phyloP scores from a whole-genome alignment of 2,329 filamentous ascomycete genomes.

The Fusarium mangiferae region DNA sequence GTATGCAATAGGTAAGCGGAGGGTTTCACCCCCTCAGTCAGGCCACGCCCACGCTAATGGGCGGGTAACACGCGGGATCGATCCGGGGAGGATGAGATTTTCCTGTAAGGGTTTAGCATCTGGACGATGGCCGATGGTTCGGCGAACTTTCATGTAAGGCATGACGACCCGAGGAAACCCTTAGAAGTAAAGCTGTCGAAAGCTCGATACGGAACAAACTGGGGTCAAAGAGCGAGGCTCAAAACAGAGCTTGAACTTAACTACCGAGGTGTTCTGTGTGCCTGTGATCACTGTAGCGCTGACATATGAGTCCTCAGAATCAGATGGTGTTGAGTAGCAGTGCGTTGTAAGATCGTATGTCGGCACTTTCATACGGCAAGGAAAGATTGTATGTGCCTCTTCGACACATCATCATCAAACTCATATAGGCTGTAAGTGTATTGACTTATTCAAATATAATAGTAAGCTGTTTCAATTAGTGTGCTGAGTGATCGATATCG shows the following conservation, averaged over 20 bases:
- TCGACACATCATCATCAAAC: neutral
- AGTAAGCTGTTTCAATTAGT: neutral
- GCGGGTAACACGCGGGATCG: constrained; percentile 34
- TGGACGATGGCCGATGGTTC: constrained; percentile 16
- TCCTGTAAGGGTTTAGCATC: constrained; percentile 31
- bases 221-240: constrained; percentile 1
- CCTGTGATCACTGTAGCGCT: neutral
- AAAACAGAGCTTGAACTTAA: neutral
- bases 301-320: neutral
- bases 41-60: constrained; percentile 34
- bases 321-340: neutral
- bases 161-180: neutral
- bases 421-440: neutral
- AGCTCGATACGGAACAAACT: constrained; percentile 5
- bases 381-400: neutral
- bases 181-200: neutral
- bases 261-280: neutral
- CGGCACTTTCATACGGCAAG: neutral
- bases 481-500: neutral
- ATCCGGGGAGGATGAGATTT: constrained; percentile 39
- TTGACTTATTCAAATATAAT: neutral
- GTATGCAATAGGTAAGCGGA: neutral
- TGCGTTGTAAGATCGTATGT: neutral
- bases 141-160: constrained; percentile 13
- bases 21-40: constrained; percentile 5